Conservation (phyloP, 2,329 filamentous ascomycete species). For the Davidsoniella australis region DNA sequence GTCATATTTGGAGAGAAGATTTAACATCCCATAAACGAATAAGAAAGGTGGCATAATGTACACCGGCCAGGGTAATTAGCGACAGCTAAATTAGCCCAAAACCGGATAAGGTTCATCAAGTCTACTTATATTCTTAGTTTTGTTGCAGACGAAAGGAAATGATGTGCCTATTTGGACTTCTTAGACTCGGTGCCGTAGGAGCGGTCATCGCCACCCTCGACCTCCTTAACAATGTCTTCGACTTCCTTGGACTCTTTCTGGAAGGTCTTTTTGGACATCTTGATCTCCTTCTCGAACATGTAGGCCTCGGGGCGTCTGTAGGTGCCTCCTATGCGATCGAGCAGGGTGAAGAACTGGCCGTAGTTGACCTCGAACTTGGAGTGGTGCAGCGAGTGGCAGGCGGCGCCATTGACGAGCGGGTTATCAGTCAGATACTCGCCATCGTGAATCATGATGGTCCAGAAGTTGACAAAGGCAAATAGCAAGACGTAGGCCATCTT, state of each 20-base stretch:
- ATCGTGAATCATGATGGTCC: slow-evolving; percentile 92
- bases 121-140: not conserved
- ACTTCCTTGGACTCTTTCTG: slow-evolving; percentile 58
- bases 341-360: slow-evolving; percentile 82
- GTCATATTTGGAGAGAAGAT: not conserved
- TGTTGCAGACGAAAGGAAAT: not conserved
- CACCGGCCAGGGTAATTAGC: too few species aligned
- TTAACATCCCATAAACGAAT: too few species aligned
- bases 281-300: slow-evolving; percentile 68
- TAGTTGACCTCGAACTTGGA: slow-evolving; percentile 49
- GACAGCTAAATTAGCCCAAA: too few species aligned
- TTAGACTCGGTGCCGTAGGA: slow-evolving; percentile 28
- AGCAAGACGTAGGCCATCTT: slow-evolving; percentile 75
- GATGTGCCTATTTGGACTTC: slow-evolving; percentile 25
- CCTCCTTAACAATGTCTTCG: slow-evolving; percentile 57
- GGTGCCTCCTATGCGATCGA: slow-evolving; percentile 74
- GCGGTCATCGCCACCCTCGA: slow-evolving; percentile 40
- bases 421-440: slow-evolving; percentile 87
- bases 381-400: slow-evolving; percentile 72
- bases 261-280: slow-evolving; percentile 72
- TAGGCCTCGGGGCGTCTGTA: slow-evolving; percentile 76
- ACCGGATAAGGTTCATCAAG: not conserved
- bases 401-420: slow-evolving; percentile 83
- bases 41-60: too few species aligned
- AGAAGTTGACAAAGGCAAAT: slow-evolving; percentile 88